A percentile compares a stretch with the other conserved stretches of the same genome.
Conservation (phyloP, 2,329 filamentous ascomycete species). For the Hymenotorrendiella dingleyae region DNA sequence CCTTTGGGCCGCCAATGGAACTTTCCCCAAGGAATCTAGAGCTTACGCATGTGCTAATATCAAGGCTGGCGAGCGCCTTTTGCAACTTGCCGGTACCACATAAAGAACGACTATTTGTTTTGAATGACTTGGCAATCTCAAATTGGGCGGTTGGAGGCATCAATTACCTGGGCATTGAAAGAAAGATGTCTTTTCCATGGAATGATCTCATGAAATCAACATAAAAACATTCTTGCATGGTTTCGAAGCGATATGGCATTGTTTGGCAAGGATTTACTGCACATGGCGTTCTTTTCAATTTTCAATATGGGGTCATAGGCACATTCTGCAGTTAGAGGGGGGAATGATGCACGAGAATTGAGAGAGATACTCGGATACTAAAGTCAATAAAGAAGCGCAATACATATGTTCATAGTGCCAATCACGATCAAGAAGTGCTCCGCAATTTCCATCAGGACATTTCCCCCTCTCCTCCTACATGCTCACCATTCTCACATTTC, state of each 20-base stretch:
- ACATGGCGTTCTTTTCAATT: slow-evolving; percentile 20
- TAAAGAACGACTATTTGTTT: slow-evolving; percentile 3
- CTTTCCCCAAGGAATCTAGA: slow-evolving; percentile 71
- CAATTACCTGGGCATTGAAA: slow-evolving; percentile 9
- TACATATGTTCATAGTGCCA: too few relatives aligned
- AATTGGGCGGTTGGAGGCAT: slow-evolving; percentile 3
- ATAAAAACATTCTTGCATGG: slow-evolving; percentile 16
- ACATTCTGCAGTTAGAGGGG: background rate
- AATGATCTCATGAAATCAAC: slow-evolving; percentile 14
- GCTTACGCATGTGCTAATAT: slow-evolving; percentile 61
- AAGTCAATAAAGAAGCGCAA: too few relatives aligned
- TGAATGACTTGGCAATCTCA: slow-evolving; percentile 2
- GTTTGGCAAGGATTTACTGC: slow-evolving; percentile 14
- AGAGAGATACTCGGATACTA: too few relatives aligned
- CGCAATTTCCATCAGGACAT: too few relatives aligned
- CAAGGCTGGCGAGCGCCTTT: slow-evolving; percentile 51
- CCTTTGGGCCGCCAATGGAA: slow-evolving; percentile 82
- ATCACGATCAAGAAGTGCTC: too few relatives aligned
- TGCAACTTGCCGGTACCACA: slow-evolving; percentile 29
- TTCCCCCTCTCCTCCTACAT: too few relatives aligned
- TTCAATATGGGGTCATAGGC: slow-evolving; percentile 6
- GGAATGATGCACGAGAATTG: background rate
- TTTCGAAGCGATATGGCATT: slow-evolving; percentile 18
- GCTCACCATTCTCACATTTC: too few relatives aligned
- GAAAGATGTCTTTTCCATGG: slow-evolving; percentile 5